Evolutionary conservation across 768 basidiomycete genomes (phyloP), one percentile per base, ranked within the genome.

Genomic region (Pleurotus cornucopiae): DNA sequence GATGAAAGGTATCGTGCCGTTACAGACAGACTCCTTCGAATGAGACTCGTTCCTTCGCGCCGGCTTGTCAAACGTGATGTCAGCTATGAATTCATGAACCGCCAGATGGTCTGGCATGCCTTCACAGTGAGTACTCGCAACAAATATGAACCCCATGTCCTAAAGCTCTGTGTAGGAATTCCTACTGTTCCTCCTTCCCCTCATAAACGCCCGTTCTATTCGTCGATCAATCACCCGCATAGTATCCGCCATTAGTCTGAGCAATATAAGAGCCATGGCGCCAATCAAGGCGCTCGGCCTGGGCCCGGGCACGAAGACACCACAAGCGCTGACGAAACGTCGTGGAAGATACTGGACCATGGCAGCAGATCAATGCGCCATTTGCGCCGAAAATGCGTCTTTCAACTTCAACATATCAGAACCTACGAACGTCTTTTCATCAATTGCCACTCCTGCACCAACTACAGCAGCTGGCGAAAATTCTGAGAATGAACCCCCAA

Each of bases 91-190:
- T 98, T 94, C 65, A 96, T 98, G 92, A 98, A 98, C 64, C 89
- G 97, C 62, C 96, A 98, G 69, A 91, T 99, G 82, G 97, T 99
- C 54, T 99, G 97, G 97, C 92, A 95, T 66, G 91, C 94, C 0
- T 96, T 98, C 69, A 98, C 97, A 5, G 96, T 96, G 65, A 54
- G 91, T 72, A 20, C 14, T 40, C n/a, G 20, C 21, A 37, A 18
- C 34, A 46, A 13, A 18, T 26, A 34, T 30, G 12, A n/a, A 30
- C 2, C 6, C 30, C 20, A 12, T 48, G 16, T 37, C 46, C 55
- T 43, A 57, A 59, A 46, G 60, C n/a, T 49, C 20, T 6, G 25
- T 18, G 18, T 60, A 98, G 96, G 95, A 98, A 81, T 98, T 98
- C 71, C 77, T 98, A 12, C 76, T 98, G 37, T 98, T 98, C 74